Conservation (phyloP, 345 rosid genomes). For the Bretschneidera sinensis region DNA sequence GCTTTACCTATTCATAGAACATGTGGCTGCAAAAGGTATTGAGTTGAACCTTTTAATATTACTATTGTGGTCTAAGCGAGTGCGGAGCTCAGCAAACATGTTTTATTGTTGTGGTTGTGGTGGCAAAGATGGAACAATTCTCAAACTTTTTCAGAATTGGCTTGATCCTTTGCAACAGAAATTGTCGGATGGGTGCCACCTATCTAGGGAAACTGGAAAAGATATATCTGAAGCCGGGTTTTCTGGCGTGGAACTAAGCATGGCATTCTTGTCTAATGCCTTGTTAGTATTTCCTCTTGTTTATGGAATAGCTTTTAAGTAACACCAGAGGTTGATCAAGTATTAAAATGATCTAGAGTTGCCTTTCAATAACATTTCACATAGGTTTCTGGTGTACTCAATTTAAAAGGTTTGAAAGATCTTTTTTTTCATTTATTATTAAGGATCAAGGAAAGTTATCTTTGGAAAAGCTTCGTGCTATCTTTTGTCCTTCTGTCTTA, state of each 20-base stretch:
- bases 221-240: slow-evolving; percentile 56
- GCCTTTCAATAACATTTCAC: too few relatives aligned
- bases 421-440: too few relatives aligned
- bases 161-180: slow-evolving; percentile 71
- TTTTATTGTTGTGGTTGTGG: neutral
- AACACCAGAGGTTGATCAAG: slow-evolving; percentile 11
- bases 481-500: too few relatives aligned
- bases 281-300: slow-evolving; percentile 55
- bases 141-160: slow-evolving; percentile 48
- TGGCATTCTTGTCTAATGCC: slow-evolving; percentile 31
- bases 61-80: neutral
- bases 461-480: too few relatives aligned
- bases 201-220: slow-evolving; percentile 61
- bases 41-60: neutral
- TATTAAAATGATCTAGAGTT: too few relatives aligned
- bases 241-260: slow-evolving; percentile 43
- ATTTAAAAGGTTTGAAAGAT: too few relatives aligned
- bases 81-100: neutral
- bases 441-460: too few relatives aligned
- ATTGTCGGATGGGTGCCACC: slow-evolving; percentile 71
- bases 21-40: slow-evolving; percentile 81
- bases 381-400: too few relatives aligned
- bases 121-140: slow-evolving; percentile 60
- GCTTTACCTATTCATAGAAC: slow-evolving; percentile 69
- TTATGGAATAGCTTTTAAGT: slow-evolving; percentile 65